Base-by-base conservation (phyloP, 164 flowering plant genomes). In the Houttuynia cordata region DNA sequence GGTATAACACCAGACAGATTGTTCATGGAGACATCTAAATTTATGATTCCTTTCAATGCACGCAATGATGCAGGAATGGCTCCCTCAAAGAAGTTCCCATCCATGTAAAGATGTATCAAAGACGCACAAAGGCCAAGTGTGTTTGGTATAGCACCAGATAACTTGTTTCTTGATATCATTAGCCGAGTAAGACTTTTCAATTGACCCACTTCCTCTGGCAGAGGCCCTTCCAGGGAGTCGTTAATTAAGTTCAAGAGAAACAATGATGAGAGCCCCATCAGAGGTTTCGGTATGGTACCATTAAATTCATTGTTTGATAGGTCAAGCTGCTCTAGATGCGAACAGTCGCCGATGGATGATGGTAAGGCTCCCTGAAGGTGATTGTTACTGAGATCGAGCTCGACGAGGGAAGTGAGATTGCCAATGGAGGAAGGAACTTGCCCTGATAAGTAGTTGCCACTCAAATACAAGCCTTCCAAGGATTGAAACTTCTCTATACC, bases 121-220 rank as follows among this genome's bases (percentile, higher is more conserved):
- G 57, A 61, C 19, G 10, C 7, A 52, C 81, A 57, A 34, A 1
- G 12, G 21, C n/a, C 45, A 21, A 57, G 25, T 8, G 70, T 53
- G 1, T 1, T 51, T 0, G 87, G 83, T 56, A 80, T 66, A 23
- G 62, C 63, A 2, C 83, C 79, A 1, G 78, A 64, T n/a, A 80
- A 24, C 24, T 50, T 58, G 58, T 80, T 80, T 0, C 53, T 12
- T 0, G 76, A 75, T 4, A 77, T 22, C 55, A 67, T 66, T 3
- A 82, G 17, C 4, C 12, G 10, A 1, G 0, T 53, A 0, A 82
- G 62, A 57, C 71, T 67, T 24, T 18, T 66, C 61, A 79, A 54
- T 0, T 66, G 52, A 0, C 80, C 79, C 0, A 79, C 62, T 40
- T 67, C 73, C 0, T 9, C 6, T 14, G 86, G 79, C 7, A 81